These are phyloP conservation scores for Collybia mongolica DNA, from an alignment of 768 basidiomycete species.

Conservation along the genomic window DNA sequence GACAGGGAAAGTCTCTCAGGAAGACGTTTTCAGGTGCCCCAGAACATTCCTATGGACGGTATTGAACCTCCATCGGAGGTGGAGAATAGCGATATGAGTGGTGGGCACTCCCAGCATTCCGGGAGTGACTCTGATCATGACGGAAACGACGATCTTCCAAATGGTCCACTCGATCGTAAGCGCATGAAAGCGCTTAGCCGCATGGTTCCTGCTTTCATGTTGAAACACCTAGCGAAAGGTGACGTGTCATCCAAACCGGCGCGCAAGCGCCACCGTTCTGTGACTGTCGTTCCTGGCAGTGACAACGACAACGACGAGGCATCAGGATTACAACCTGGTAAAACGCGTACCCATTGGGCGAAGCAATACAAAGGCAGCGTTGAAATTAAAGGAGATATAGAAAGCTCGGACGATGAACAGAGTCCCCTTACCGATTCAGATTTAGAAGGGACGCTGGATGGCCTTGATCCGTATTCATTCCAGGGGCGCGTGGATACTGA, in stretches of 20 bases:
- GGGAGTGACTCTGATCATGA: background rate
- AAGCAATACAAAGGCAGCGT: constrained; percentile 24
- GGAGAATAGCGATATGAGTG: too few species aligned
- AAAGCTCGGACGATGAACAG: constrained; percentile 48
- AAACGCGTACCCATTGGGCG: constrained; percentile 41
- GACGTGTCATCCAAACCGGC: constrained; percentile 11
- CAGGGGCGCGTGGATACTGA: constrained; percentile 19
- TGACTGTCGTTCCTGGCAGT: constrained; percentile 16
- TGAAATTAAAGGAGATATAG: constrained; percentile 61
- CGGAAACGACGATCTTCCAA: background rate
- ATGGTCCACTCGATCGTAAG: constrained; percentile 23
- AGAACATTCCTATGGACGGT: too few species aligned
- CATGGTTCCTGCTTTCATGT: constrained; percentile 58
- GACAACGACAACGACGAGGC: constrained; percentile 26
- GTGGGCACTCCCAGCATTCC: too few species aligned
- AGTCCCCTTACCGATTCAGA: constrained; percentile 5
- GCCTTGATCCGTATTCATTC: background rate
- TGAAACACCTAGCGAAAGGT: constrained; percentile 29
- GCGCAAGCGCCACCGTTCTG: constrained; percentile 7
- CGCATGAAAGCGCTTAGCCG: constrained; percentile 36
- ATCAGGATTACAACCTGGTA: constrained; percentile 47
- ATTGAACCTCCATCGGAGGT: too few species aligned
- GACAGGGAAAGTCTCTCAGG: too few species aligned
- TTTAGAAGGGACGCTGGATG: background rate
- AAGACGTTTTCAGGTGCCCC: too few species aligned